These are phyloP conservation scores for Colletotrichum sidae DNA, from an alignment of 2,329 filamentous ascomycete species.

Conservation along the genomic window DNA sequence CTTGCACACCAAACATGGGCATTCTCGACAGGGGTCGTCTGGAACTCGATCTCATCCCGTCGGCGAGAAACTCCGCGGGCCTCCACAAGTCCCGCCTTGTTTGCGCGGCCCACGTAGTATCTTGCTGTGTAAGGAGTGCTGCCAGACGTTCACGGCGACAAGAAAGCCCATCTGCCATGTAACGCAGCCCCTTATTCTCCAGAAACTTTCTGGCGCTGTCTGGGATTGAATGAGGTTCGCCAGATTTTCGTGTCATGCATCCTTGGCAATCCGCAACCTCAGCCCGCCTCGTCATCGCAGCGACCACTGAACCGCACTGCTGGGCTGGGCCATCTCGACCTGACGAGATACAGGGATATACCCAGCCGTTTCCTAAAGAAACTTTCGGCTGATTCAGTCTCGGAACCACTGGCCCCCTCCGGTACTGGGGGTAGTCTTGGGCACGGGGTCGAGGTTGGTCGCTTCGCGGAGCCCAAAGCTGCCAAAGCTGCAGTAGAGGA, in stretches of 20 bases:
- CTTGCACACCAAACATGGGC: background rate
- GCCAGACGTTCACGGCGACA: too few species aligned
- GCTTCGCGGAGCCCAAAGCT: background rate
- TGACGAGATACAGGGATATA: slow-evolving; percentile 5
- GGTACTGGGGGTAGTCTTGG: background rate
- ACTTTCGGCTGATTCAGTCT: slow-evolving; percentile 33
- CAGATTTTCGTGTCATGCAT: slow-evolving; percentile 21
- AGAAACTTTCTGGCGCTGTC: slow-evolving; percentile 32
- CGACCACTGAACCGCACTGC: slow-evolving; percentile 17
- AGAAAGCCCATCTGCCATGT: too few species aligned
- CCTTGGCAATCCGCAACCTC: slow-evolving; percentile 28
- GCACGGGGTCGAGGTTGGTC: slow-evolving; percentile 13
- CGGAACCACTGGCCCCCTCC: slow-evolving; percentile 21
- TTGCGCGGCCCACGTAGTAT: too few species aligned
- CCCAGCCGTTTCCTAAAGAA: slow-evolving; percentile 20
- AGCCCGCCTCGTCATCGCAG: slow-evolving; percentile 16
- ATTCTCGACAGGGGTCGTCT: background rate
- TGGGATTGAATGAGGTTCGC: slow-evolving; percentile 33
- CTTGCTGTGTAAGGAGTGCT: too few species aligned
- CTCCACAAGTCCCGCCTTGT: too few species aligned
- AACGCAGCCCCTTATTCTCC: slow-evolving; percentile 22
- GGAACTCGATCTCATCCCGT: background rate
- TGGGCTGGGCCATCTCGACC: slow-evolving; percentile 11
- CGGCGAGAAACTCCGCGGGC: too few species aligned
- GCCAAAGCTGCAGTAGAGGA: background rate